Evolutionary conservation across 495 filamentous ascomycete genomes (phyloP), one percentile per base, ranked within the genome.

Genomic region (Penicillium robsamsonii): DNA sequence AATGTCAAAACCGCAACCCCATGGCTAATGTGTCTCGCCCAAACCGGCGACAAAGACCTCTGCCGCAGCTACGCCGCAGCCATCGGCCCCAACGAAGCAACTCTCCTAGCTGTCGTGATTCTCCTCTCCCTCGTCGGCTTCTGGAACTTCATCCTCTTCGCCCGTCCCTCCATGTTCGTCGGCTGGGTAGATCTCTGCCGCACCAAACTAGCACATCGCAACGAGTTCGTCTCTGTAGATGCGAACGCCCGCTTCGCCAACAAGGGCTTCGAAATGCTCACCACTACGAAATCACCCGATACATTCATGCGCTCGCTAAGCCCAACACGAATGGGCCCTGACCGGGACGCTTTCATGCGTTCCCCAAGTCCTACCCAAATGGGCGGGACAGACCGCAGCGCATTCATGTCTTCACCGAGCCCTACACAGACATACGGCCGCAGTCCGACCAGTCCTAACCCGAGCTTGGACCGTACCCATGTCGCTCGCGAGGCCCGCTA

Each of bases 161-260:
- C 86, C 22, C 88, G 93, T 29, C 83, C 79, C 58, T 86, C 86
- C 22, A 95, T 97, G 84, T 79, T 96, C 48, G 78, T 78, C 15
- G 95, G 89, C 50, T 98, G 94, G 94, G 56, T 79, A 37, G 85
- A 93, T 11, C 66, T 93, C 40, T 71, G 88, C 63, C 70, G 72
- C 20, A 60, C 72, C 20, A 61, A 66, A 55, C 76, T 81, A 53
- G 59, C 51, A 65, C 81, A 74, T 61, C 63, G 56, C 45, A 60
- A 72, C 47, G 94, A 97, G 63, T 97, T 96, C 61, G 91, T 96
- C 58, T 92, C 89, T 13, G 87, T 87, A 20, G 93, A 97, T 60
- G 92, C 91, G 24, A 81, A 83, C 55, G 71, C 79, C 46, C 73
- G 83, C 63, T 81, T 85, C 53, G 74, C 79, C 65, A 84, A 79